Base-by-base conservation (phyloP, 1,139 yeast species). In the Lodderomyces theae region DNA sequence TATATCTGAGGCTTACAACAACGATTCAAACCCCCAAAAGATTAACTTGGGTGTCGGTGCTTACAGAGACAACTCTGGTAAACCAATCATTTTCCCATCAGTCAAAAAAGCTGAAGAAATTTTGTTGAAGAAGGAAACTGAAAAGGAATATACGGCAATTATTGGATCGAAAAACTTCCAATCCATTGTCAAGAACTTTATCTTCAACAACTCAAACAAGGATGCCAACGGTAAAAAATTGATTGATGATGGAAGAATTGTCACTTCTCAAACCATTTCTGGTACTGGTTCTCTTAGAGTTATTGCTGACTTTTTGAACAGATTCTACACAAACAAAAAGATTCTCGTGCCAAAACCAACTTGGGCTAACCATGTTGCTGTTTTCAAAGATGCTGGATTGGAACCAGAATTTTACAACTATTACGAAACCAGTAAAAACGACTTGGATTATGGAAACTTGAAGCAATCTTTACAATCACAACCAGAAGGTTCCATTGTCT, bases 311-410 rank as follows among this genome's bases (percentile, higher is more conserved):
- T 77, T 78, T 51, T 61, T 77, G 52, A 60, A 60, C 54, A 61
- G 78, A 40, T 77, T 77, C 61, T 65, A 72, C 60, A 51, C 68
- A 36, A 52, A 59, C 38, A 63, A 68, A 50, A 61, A 69, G 49
- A 69, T 82, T 52, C 69, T 76, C 54, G 72, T 82, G 39, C 87
- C 89, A 42, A 69, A 72, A 51, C 89, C 89, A 43, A 77, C 88
- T 28, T 82, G 89, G 89, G 88, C 88, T 44, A 82, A 82, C 66
- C 88, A 82, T 60, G 71, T 72, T 46, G 77, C 79, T 21, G 80
- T 78, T 43, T 72, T 77, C 56, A 63, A 69, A 46, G 78, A 72
- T 49, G 72, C 80, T 24, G 82, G 82, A 25, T 51, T 64, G 45
- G 45, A 52, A 22, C 60, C 75, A 10, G 70, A 66, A 55, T 69